phyloP scores from a whole-genome alignment of 179 eudicot species.

The Spinacia oleracea region DNA sequence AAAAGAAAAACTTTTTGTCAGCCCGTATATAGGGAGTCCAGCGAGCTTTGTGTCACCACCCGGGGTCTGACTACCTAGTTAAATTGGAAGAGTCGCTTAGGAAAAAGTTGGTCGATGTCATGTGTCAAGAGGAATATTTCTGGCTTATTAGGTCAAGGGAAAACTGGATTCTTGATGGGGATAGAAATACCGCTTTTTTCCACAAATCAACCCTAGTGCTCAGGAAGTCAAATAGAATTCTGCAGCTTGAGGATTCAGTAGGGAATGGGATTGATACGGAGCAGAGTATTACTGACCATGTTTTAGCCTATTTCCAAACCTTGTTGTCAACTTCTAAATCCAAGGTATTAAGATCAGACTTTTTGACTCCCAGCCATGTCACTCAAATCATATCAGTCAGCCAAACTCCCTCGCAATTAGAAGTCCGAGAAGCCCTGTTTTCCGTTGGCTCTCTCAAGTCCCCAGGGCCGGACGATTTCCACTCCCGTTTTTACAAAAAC shows the following conservation, averaged over 20 bases:
- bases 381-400: too few species aligned
- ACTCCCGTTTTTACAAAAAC: not conserved
- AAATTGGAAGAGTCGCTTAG: not conserved
- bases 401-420: not conserved
- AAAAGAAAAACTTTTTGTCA: too few species aligned
- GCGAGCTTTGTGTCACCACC: too few species aligned
- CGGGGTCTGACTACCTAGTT: too few species aligned
- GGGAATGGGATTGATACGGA: not conserved
- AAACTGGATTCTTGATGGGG: not conserved
- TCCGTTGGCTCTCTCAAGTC: not conserved
- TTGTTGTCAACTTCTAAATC: too few species aligned
- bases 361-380: too few species aligned
- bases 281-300: too few species aligned
- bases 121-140: not conserved
- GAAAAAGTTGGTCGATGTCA: too few species aligned
- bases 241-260: not conserved
- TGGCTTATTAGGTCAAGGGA: not conserved
- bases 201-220: not conserved
- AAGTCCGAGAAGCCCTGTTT: not conserved
- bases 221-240: not conserved
- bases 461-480: not conserved
- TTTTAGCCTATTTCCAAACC: too few species aligned
- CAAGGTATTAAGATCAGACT: too few species aligned
- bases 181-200: not conserved
- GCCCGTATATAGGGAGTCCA: too few species aligned